Evolutionary conservation across 495 filamentous ascomycete species (phyloP).

Genomic region (Xylaria longipes): DNA sequence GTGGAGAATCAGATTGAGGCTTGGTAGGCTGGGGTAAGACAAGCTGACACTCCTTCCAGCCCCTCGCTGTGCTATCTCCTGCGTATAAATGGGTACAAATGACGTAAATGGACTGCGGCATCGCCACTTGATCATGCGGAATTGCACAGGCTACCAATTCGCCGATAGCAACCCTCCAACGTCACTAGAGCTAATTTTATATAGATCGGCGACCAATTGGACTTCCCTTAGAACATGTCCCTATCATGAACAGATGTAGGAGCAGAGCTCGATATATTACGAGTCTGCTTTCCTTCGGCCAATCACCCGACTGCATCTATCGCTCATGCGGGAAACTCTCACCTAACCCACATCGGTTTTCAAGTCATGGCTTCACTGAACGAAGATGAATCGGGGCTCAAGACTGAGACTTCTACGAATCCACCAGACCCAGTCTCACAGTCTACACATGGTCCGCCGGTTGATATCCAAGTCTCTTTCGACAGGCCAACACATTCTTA

Average conservation of each 20-base stretch:
- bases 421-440: not conserved
- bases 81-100: not conserved
- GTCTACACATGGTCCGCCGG: not conserved
- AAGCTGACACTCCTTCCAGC: not conserved
- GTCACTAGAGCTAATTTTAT: not conserved
- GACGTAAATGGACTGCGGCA: not conserved
- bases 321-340: not conserved
- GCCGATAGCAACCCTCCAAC: not conserved
- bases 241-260: not conserved
- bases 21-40: not conserved
- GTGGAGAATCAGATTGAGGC: not conserved
- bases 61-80: not conserved
- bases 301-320: not conserved
- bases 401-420: not conserved
- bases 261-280: not conserved
- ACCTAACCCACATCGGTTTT: not conserved
- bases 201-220: not conserved
- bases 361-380: not conserved
- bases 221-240: not conserved
- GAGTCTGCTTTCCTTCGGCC: not conserved
- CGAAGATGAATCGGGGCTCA: not conserved
- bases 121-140: not conserved
- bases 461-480: slow-evolving; percentile 3
- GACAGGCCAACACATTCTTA: slow-evolving; percentile 7
- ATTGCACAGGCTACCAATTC: not conserved